A percentile compares a stretch with the other conserved stretches of the same genome.
These are phyloP conservation scores for Nicotiana otophora DNA, from an alignment of 257 asterid species.

Conservation along the genomic window DNA sequence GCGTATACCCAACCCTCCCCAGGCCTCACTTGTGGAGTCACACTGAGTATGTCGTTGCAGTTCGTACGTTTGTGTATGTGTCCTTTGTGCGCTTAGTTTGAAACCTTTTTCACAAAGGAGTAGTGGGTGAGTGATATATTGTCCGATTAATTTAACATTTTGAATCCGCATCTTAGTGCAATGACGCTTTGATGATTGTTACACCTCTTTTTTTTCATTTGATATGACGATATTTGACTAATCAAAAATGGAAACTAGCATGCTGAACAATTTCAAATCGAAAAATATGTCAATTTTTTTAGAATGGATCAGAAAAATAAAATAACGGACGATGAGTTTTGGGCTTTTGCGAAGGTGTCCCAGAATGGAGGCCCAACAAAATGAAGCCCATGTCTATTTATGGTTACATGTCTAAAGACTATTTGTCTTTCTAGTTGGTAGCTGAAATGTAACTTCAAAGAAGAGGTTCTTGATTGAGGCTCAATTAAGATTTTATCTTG, in stretches of 20 bases:
- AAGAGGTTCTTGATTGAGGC: not conserved
- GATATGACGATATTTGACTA: not conserved
- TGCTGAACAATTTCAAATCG: too few relatives aligned
- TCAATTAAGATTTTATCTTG: not conserved
- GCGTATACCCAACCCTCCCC: too few relatives aligned
- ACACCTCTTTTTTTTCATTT: not conserved
- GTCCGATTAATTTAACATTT: not conserved
- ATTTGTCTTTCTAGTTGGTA: constrained; percentile 5
- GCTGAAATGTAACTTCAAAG: constrained; percentile 5
- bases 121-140: not conserved
- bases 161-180: not conserved
- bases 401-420: constrained; percentile 4
- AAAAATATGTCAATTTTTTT: not conserved
- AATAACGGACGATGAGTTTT: not conserved
- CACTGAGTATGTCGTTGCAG: too few relatives aligned
- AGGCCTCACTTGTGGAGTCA: too few relatives aligned
- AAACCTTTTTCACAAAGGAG: not conserved
- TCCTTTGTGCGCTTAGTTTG: too few relatives aligned
- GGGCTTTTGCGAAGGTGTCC: constrained; percentile 1
- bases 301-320: not conserved
- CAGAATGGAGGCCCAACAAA: constrained; percentile 1
- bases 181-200: not conserved
- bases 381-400: not conserved
- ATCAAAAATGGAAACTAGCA: too few relatives aligned
- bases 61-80: too few relatives aligned